Conservation (phyloP, 768 basidiomycete species). For the Rhizopogon vulgaris region DNA sequence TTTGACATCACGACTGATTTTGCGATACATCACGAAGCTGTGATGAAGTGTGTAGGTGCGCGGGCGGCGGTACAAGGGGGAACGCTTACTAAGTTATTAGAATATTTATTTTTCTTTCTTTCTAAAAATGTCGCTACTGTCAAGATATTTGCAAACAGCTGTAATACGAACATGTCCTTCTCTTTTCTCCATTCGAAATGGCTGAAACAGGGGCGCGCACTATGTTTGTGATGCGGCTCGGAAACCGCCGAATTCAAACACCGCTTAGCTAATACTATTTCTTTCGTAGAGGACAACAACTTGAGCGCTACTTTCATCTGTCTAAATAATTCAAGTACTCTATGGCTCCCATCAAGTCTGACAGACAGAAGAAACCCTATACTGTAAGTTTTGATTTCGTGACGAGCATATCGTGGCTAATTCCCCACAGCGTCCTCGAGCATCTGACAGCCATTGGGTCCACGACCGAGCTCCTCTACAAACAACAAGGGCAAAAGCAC, state of each 20-base stretch:
- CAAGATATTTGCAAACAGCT: too few species aligned
- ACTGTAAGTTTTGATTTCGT: conserved; percentile 21
- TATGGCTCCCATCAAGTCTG: conserved; percentile 21
- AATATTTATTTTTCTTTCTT: too few species aligned
- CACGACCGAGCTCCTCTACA: conserved; percentile 65
- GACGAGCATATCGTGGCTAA: neutral
- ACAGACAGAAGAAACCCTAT: conserved; percentile 38
- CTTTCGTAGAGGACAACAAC: neutral
- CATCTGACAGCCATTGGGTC: conserved; percentile 61
- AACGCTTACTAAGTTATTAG: too few species aligned
- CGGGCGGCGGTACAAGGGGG: too few species aligned
- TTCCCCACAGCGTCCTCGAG: conserved; percentile 50
- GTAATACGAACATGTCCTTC: too few species aligned
- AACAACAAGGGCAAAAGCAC: conserved; percentile 21
- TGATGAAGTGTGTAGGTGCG: too few species aligned
- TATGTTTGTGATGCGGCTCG: neutral
- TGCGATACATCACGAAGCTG: too few species aligned
- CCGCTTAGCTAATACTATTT: neutral
- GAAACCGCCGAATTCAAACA: conserved; percentile 1
- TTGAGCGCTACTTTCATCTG: neutral
- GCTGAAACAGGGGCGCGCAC: too few species aligned
- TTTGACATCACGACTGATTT: too few species aligned
- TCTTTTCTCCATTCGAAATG: too few species aligned
- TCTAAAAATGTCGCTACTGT: too few species aligned
- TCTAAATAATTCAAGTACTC: neutral